Conservation (phyloP, 768 basidiomycete species). For the Hemileccinum impolitum region DNA sequence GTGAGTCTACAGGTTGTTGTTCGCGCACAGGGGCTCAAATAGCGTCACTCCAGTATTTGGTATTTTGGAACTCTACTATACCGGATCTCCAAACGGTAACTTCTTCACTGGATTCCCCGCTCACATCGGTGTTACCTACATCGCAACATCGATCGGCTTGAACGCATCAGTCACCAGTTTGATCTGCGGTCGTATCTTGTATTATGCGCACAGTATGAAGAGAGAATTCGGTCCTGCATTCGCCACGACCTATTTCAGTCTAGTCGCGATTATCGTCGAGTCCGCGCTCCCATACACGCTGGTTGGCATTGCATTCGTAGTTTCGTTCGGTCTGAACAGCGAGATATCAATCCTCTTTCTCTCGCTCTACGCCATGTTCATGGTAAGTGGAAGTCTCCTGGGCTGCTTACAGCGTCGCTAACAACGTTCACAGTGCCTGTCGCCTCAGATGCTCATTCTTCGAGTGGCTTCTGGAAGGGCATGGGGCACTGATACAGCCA, state of each 20-base stretch:
- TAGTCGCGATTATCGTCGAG: constrained; percentile 7
- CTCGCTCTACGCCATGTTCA: constrained; percentile 14
- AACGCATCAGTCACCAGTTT: constrained; percentile 8
- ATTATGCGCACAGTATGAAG: constrained; percentile 2
- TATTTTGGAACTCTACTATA: constrained; percentile 3
- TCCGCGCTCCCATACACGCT: constrained; percentile 16
- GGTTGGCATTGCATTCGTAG: constrained; percentile 10
- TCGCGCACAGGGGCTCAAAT: neutral
- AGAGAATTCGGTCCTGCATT: neutral
- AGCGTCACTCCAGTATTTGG: neutral
- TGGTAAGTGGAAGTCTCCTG: neutral
- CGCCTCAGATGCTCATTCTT: constrained; percentile 16
- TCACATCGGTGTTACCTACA: constrained; percentile 10
- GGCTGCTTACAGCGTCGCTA: neutral
- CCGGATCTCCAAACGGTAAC: constrained; percentile 3
- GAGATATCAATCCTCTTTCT: constrained; percentile 11
- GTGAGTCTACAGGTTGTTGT: neutral
- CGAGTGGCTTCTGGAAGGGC: constrained; percentile 10
- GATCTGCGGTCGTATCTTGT: constrained; percentile 14
- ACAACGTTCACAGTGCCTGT: constrained; percentile 4
- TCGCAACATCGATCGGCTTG: constrained; percentile 8
- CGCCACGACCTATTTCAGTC: constrained; percentile 5
- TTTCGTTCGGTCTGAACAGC: constrained; percentile 8
- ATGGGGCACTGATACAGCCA: constrained; percentile 1
- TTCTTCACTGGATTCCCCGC: constrained; percentile 11